Base-by-base conservation (phyloP, 768 basidiomycete species). In the Gelatoporia subvermispora region DNA sequence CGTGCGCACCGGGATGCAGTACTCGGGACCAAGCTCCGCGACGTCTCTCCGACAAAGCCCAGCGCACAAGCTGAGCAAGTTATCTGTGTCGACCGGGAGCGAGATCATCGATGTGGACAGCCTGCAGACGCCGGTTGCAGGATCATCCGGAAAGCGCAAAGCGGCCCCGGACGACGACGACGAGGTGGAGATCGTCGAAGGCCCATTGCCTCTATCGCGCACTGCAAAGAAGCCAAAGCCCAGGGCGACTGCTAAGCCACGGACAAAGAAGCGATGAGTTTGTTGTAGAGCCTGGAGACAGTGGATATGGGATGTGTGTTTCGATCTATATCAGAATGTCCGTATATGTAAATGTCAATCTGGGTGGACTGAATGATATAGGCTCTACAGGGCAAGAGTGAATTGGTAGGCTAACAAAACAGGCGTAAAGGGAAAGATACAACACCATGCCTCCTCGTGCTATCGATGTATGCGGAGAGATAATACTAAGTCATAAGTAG, bases 71-170 rank as follows among this genome's bases (percentile, higher is more conserved):
- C 65, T 45, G 68, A 63, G 54, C 74, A 18, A 62, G 49, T 24
- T 58, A 37, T 58, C 57, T 18, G 51, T 51, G 17, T 58, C 64
- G 17, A 60, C 58, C 11, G 47, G 54, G 4, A 53, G 58, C 11
- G 63, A 66, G 65, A 55, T 65, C 59, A 53, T 78, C 75, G 43
- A 72, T 63, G 51, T 75, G 70, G 57, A 77, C 68, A 60, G 72
- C 60, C 42, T 72, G 71, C 52, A 73, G 67, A 56, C 47, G 18
- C 42, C 50, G 23, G 52, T 20, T 15, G 52, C 57, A 10, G 52
- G 56, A n/a, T 48, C 55, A 9, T 45, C 54, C 43, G 50, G 55
- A 11, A 88, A 87, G 62, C 72, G 85, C 18, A 84, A 79, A 62
- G 68, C 71, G 3, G 57, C 66, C 20, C 53, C 63, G 4, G 64